Percentiles rank a stretch among this genome's conserved stretches.
phyloP scores from a whole-genome alignment of 2,329 filamentous ascomycete genomes.

The Colletotrichum destructivum region DNA sequence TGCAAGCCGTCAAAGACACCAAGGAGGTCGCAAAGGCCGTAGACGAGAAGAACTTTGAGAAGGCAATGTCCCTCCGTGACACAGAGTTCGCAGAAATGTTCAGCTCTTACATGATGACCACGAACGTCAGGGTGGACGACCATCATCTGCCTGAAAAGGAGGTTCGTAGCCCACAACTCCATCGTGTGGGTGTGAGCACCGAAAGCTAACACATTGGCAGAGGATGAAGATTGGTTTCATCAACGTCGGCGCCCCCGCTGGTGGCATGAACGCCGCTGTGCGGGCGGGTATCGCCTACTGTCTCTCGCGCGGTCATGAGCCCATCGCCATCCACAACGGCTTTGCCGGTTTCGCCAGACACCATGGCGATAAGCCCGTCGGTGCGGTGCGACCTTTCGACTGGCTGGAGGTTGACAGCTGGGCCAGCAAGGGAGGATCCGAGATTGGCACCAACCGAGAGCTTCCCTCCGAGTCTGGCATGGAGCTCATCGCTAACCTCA shows the following conservation, averaged over 20 bases:
- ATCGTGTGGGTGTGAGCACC: neutral
- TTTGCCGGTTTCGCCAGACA: constrained; percentile 95
- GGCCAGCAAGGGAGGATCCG: constrained; percentile 96
- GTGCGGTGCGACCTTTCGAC: constrained; percentile 86
- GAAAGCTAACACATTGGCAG: constrained; percentile 61
- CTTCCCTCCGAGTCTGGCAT: constrained; percentile 89
- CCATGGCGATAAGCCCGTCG: constrained; percentile 84
- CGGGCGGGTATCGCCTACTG: constrained; percentile 95
- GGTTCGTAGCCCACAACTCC: constrained; percentile 60
- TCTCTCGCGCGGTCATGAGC: constrained; percentile 90
- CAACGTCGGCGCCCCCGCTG: constrained; percentile 95
- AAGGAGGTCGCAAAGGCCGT: constrained; percentile 89
- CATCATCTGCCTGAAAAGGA: constrained; percentile 79
- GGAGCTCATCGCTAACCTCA: constrained; percentile 84
- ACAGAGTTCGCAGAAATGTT: constrained; percentile 96
- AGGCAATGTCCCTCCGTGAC: constrained; percentile 90
- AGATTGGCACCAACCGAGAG: constrained; percentile 97
- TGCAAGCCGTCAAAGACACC: constrained; percentile 90
- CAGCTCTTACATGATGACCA: constrained; percentile 91
- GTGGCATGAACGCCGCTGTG: constrained; percentile 98
- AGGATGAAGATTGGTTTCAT: constrained; percentile 95
- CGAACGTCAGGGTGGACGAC: constrained; percentile 81
- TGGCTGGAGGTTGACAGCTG: constrained; percentile 97
- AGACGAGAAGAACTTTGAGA: constrained; percentile 86
- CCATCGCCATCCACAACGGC: constrained; percentile 94